Evolutionary conservation across 2,329 filamentous ascomycete genomes (phyloP).

Genomic region (Diaporthe destruens): DNA sequence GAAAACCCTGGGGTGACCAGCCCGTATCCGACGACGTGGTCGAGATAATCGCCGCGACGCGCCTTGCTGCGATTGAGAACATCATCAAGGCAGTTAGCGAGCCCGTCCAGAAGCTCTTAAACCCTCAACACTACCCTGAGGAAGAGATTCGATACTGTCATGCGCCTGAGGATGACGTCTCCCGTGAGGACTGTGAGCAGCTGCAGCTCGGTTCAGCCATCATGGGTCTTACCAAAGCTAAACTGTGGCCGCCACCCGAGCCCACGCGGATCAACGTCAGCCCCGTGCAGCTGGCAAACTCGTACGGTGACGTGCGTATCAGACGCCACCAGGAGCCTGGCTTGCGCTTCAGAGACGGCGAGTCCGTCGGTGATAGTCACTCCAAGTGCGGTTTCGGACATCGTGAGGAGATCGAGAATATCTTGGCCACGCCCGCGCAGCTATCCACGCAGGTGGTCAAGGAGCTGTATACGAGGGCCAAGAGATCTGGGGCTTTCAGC

Average conservation of each 20-base stretch:
- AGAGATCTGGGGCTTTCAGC: slow-evolving; percentile 42
- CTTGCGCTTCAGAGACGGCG: slow-evolving; percentile 34
- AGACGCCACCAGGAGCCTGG: slow-evolving; percentile 68
- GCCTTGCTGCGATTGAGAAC: slow-evolving; percentile 38
- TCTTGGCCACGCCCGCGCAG: slow-evolving; percentile 27
- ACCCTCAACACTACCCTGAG: slow-evolving; percentile 29
- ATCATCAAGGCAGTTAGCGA: slow-evolving; percentile 40
- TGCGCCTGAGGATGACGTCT: slow-evolving; percentile 37
- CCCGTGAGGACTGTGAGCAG: slow-evolving; percentile 44
- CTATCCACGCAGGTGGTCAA: slow-evolving; percentile 33
- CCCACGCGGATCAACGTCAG: slow-evolving; percentile 41
- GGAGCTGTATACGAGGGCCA: slow-evolving; percentile 42
- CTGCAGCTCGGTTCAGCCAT: slow-evolving; percentile 46
- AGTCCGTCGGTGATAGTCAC: slow-evolving; percentile 41
- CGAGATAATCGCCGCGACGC: slow-evolving; percentile 41
- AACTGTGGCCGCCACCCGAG: slow-evolving; percentile 42
- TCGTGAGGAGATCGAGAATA: slow-evolving; percentile 37
- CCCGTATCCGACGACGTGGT: slow-evolving; percentile 41
- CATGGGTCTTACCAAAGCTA: slow-evolving; percentile 40
- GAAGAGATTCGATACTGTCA: slow-evolving; percentile 42
- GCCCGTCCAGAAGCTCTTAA: slow-evolving; percentile 41
- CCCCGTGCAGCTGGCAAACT: slow-evolving; percentile 60
- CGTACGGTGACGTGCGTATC: slow-evolving; percentile 76
- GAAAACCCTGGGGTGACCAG: slow-evolving; percentile 43
- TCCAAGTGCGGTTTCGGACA: slow-evolving; percentile 44